Conservation (phyloP, 148 eudicot genomes). For the Vaccinium vitisidaea region DNA sequence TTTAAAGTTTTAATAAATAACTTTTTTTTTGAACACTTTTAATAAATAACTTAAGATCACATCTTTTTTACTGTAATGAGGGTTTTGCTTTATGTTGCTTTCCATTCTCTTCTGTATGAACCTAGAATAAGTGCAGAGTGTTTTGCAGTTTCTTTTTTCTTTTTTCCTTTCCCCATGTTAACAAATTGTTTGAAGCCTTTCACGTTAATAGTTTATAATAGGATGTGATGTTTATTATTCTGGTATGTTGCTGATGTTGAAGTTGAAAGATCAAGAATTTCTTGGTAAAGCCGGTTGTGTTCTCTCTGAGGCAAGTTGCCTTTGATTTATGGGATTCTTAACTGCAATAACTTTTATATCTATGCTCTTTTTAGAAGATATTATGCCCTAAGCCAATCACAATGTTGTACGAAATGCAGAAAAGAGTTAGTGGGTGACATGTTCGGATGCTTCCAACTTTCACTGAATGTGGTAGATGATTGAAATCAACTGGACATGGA, state of each 20-base stretch:
- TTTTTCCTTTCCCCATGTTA: background rate
- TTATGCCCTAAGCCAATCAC: background rate
- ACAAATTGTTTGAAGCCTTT: slow-evolving; percentile 12
- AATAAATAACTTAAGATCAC: too few relatives aligned
- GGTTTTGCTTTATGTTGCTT: background rate
- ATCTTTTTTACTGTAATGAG: background rate
- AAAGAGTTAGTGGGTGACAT: background rate
- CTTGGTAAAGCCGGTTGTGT: slow-evolving; percentile 81
- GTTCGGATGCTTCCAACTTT: slow-evolving; percentile 4
- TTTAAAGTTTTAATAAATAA: too few relatives aligned
- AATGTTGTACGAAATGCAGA: background rate
- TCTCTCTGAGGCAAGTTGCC: slow-evolving; percentile 70
- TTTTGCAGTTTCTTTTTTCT: background rate
- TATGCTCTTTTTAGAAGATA: background rate
- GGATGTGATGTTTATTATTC: slow-evolving; percentile 1
- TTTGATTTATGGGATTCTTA: background rate
- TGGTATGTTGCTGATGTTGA: slow-evolving; percentile 49
- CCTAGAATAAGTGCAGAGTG: background rate
- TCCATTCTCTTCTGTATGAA: background rate
- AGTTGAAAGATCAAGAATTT: slow-evolving; percentile 78
- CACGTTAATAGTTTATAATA: background rate
- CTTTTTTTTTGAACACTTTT: too few relatives aligned
- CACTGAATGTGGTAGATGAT: background rate
- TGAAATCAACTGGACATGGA: background rate
- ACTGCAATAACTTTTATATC: background rate